Evolutionary conservation across 192 early-diverging fungal genomes (phyloP).

Genomic region (Coemansia sp.): DNA sequence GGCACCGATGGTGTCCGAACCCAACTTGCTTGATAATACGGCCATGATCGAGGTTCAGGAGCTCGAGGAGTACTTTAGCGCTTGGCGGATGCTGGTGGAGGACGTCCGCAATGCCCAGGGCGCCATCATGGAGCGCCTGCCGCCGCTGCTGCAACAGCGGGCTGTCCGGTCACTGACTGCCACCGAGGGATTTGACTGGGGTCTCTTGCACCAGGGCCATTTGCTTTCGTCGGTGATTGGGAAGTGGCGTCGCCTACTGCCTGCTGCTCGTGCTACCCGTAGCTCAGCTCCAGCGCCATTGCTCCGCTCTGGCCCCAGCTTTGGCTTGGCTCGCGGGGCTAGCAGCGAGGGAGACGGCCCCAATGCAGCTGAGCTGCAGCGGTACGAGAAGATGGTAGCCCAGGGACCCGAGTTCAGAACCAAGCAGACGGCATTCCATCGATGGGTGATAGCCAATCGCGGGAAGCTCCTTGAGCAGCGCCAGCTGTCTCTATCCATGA

Average conservation of each 20-base stretch:
- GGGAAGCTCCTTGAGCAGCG: constrained; percentile 20
- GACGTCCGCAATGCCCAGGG: constrained; percentile 7
- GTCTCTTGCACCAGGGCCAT: constrained; percentile 3
- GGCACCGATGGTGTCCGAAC: not conserved
- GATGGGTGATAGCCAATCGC: constrained; percentile 13
- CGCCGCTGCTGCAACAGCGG: not conserved
- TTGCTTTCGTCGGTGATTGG: constrained; percentile 3
- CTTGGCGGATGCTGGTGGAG: constrained; percentile 18
- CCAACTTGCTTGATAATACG: not conserved
- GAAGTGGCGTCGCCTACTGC: not conserved
- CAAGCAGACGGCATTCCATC: constrained; percentile 1
- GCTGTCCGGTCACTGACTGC: not conserved
- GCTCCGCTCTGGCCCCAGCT: not conserved
- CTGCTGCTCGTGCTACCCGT: not conserved
- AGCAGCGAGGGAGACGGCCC: constrained; percentile 6
- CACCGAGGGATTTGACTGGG: constrained; percentile 26
- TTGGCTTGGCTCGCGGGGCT: not conserved
- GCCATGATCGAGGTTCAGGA: not conserved
- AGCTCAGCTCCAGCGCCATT: not conserved
- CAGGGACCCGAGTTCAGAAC: not conserved
- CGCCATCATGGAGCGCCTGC: not conserved
- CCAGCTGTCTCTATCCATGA: not conserved
- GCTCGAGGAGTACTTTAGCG: constrained; percentile 14
- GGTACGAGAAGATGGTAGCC: constrained; percentile 1
- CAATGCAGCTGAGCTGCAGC: constrained; percentile 5